Evolutionary conservation across 495 filamentous ascomycete species (phyloP).

Genomic region (Entonaema liquescens): DNA sequence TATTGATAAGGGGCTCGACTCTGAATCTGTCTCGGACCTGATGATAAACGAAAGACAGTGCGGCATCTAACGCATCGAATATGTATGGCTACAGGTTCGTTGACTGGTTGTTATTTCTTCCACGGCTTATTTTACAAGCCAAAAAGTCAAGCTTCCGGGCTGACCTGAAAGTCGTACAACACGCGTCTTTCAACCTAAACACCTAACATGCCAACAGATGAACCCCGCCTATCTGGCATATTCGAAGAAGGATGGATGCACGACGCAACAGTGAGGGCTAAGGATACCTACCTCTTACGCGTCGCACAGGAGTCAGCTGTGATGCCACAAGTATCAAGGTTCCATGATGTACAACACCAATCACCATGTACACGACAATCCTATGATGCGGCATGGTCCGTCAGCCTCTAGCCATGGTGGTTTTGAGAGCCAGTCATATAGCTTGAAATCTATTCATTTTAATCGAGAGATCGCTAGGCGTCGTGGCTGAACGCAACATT

Average conservation of each 20-base stretch:
- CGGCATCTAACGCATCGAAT: neutral
- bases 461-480: neutral
- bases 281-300: neutral
- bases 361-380: constrained; percentile 5
- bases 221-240: neutral
- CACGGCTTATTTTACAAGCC: neutral
- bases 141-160: neutral
- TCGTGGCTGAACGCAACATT: constrained; percentile 16
- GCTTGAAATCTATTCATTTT: neutral
- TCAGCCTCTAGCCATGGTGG: neutral
- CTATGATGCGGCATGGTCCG: neutral
- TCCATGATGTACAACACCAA: constrained; percentile 15
- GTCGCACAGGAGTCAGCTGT: neutral
- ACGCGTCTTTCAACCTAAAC: neutral
- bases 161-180: constrained; percentile 9
- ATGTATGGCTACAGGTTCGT: neutral
- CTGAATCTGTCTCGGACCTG: neutral
- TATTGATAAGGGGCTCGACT: neutral
- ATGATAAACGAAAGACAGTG: neutral
- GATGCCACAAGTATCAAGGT: neutral
- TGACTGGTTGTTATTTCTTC: neutral
- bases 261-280: neutral
- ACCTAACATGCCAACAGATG: neutral
- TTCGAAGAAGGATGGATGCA: neutral
- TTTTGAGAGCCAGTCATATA: neutral